Percentiles rank a stretch among this genome's conserved stretches.
These are phyloP conservation scores for Ophiocordyceps camponoti-floridani DNA, from an alignment of 2,329 filamentous ascomycete genomes.

Conservation along the genomic window DNA sequence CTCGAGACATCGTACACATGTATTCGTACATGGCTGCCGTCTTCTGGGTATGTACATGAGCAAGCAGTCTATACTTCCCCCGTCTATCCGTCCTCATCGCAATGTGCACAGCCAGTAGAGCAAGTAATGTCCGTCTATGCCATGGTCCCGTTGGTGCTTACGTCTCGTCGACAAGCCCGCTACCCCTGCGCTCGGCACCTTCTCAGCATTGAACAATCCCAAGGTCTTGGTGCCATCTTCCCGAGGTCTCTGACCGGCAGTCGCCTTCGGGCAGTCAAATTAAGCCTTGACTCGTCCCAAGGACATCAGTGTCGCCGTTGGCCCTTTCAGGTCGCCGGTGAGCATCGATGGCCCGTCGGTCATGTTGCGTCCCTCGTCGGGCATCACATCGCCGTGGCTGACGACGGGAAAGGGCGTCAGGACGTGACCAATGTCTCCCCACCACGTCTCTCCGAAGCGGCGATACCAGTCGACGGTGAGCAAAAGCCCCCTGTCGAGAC, in stretches of 20 bases:
- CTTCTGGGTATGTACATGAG: not conserved
- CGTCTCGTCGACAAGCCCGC: not conserved
- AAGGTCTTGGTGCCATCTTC: too few species aligned
- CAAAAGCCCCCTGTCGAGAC: constrained; percentile 43
- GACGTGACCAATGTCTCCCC: constrained; percentile 53
- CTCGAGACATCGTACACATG: too few species aligned
- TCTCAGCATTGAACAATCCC: too few species aligned
- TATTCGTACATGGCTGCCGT: too few species aligned
- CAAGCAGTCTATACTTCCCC: not conserved
- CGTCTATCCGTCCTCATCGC: not conserved
- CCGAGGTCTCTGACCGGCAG: too few species aligned
- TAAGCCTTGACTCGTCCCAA: not conserved
- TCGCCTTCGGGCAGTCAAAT: not conserved
- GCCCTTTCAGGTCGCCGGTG: not conserved
- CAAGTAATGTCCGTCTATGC: not conserved
- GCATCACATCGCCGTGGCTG: constrained; percentile 33
- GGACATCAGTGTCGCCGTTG: not conserved
- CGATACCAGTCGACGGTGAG: constrained; percentile 55
- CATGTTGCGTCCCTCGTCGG: constrained; percentile 18
- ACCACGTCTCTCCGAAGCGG: constrained; percentile 48
- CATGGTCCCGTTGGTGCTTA: not conserved
- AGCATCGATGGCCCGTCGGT: not conserved
- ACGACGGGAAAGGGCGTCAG: constrained; percentile 51
- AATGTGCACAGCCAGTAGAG: not conserved
- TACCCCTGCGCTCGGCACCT: not conserved